Percentiles rank a stretch among this genome's conserved stretches.
Evolutionary conservation across 2,329 filamentous ascomycete species (phyloP).

Genomic region (Xylaria hypoxylon): DNA sequence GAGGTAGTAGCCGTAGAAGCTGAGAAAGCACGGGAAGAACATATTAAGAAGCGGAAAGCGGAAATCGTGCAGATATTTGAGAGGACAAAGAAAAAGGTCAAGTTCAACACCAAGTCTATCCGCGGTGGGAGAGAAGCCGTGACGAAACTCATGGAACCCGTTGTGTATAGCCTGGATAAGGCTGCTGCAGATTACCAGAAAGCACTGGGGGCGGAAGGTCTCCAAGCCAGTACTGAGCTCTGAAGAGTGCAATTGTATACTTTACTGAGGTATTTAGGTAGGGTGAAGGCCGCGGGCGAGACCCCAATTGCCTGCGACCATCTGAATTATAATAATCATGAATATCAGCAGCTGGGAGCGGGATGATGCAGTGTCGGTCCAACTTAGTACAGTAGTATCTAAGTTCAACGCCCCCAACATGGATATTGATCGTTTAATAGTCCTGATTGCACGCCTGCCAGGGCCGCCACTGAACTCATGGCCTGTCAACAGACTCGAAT

Average conservation of each 20-base stretch:
- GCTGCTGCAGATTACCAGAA: conserved; percentile 78
- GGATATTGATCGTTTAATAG: background rate
- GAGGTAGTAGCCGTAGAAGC: conserved; percentile 83
- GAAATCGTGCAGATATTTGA: conserved; percentile 78
- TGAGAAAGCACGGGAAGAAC: conserved; percentile 76
- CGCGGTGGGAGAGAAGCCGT: conserved; percentile 83
- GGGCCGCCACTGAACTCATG: background rate
- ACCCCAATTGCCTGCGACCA: background rate
- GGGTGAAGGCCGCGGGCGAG: conserved; percentile 7
- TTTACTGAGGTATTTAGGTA: background rate
- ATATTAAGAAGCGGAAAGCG: conserved; percentile 73
- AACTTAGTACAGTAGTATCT: background rate
- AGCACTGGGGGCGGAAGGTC: conserved; percentile 73
- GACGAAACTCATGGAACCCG: conserved; percentile 79
- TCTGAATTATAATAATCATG: conserved; percentile 6
- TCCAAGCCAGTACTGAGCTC: conserved; percentile 61
- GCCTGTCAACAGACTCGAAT: background rate
- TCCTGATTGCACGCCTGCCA: background rate
- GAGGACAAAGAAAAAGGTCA: conserved; percentile 78
- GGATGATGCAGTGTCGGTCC: background rate
- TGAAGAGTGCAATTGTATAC: conserved; percentile 37
- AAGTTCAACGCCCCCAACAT: background rate
- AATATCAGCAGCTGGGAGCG: background rate
- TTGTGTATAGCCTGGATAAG: conserved; percentile 75
- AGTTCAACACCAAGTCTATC: conserved; percentile 74